Percentiles rank a stretch among this genome's conserved stretches.
phyloP scores from a whole-genome alignment of 768 basidiomycete genomes.

The Amanita phalloides region DNA sequence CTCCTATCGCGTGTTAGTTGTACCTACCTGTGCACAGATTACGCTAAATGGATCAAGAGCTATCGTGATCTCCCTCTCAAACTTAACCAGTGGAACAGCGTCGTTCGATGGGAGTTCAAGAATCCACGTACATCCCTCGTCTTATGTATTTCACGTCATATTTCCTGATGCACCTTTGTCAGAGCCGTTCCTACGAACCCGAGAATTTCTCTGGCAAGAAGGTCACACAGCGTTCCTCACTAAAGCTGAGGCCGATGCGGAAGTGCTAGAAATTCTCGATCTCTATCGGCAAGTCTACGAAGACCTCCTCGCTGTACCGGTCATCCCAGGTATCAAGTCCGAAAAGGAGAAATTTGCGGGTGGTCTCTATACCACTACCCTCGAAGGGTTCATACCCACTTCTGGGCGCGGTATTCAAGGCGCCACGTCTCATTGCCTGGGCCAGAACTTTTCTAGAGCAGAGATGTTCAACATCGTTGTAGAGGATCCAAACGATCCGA shows the following conservation, averaged over 20 bases:
- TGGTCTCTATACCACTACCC: conserved; percentile 93
- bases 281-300: conserved; percentile 94
- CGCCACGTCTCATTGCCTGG: conserved; percentile 95
- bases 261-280: conserved; percentile 91
- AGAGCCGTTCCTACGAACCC: conserved; percentile 98
- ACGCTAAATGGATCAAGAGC: conserved; percentile 97
- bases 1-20: neutral
- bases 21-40: conserved; percentile 43
- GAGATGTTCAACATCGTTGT: conserved; percentile 99
- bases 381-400: conserved; percentile 96
- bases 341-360: conserved; percentile 99
- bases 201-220: conserved; percentile 99
- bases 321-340: conserved; percentile 94
- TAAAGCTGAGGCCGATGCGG: conserved; percentile 80
- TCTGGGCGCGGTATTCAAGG: conserved; percentile 97
- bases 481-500: conserved; percentile 79
- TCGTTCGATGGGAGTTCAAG: conserved; percentile 99
- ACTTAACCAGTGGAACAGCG: conserved; percentile 98
- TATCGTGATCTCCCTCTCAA: conserved; percentile 96
- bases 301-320: conserved; percentile 94
- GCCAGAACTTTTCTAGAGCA: conserved; percentile 93
- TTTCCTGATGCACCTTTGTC: neutral
- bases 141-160: neutral
- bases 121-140: conserved; percentile 67
- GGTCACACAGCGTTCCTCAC: conserved; percentile 94